Percentiles rank a stretch among this genome's conserved stretches.
Evolutionary conservation across 75 land plant genomes (phyloP).

Genomic region (Cryptomeria japonica): DNA sequence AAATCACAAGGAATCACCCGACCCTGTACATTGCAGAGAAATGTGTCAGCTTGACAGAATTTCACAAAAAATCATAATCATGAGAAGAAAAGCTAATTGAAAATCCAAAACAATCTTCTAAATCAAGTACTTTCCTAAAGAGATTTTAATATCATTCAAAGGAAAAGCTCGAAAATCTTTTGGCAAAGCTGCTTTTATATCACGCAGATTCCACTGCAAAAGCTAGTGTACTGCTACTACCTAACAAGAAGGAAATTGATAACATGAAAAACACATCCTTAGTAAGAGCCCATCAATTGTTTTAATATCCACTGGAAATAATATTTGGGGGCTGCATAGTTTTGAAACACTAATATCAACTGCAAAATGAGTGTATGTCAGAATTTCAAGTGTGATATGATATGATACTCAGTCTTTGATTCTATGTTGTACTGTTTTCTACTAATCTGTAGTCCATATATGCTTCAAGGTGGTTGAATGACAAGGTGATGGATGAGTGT

Average conservation of each 20-base stretch:
- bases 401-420: not conserved
- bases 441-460: not conserved
- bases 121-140: not conserved
- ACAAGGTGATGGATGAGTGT: not conserved
- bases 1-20: conserved; percentile 99
- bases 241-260: not conserved
- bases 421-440: not conserved
- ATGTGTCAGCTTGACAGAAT: not conserved
- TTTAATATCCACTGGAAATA: not conserved
- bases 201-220: not conserved
- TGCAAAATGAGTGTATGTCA: not conserved
- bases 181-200: not conserved
- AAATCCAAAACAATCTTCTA: not conserved
- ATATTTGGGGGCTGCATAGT: not conserved
- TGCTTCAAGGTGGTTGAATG: not conserved
- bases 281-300: not conserved
- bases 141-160: not conserved
- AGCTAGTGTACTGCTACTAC: not conserved
- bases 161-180: not conserved
- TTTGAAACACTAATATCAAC: not conserved
- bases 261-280: not conserved
- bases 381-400: not conserved
- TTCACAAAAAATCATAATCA: not conserved
- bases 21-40: conserved; percentile 56
- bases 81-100: not conserved